These are phyloP conservation scores for Lachancea thermotolerans DNA, from an alignment of 805 yeast genomes.

Conservation along the genomic window DNA sequence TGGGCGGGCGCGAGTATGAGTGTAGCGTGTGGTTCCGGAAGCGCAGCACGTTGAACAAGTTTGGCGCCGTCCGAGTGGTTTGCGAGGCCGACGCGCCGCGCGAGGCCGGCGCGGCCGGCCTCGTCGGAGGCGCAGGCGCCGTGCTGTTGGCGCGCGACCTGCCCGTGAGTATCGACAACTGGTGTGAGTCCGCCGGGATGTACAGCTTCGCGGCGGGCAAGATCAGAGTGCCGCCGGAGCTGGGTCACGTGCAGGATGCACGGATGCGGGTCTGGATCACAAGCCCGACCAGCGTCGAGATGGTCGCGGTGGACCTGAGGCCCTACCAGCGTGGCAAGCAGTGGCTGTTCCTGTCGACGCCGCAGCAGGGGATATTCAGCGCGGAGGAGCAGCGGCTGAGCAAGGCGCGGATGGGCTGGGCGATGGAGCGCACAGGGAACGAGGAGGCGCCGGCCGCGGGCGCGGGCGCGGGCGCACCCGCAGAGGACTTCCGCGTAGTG, in stretches of 20 bases:
- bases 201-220: constrained; percentile 5
- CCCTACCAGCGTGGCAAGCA: constrained; percentile 1
- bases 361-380: constrained; percentile 1
- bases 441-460: background rate
- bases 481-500: background rate
- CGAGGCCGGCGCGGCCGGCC: background rate
- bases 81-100: background rate
- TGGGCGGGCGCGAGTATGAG: constrained; percentile 1
- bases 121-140: background rate
- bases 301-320: constrained; percentile 4
- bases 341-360: constrained; percentile 3
- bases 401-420: constrained; percentile 4
- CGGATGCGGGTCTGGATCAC: constrained; percentile 4
- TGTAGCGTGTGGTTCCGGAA: constrained; percentile 5
- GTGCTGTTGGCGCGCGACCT: constrained; percentile 1
- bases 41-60: background rate
- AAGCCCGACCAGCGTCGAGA: background rate
- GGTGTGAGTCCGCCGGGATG: constrained; percentile 3
- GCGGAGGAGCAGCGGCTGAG: background rate
- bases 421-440: background rate
- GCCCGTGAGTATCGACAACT: constrained; percentile 4
- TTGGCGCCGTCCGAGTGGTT: constrained; percentile 1
- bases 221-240: background rate
- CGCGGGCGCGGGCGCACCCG: background rate
- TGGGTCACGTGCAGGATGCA: background rate